Base-by-base conservation (phyloP, 495 filamentous ascomycete species). In the Cryomyces minteri region DNA sequence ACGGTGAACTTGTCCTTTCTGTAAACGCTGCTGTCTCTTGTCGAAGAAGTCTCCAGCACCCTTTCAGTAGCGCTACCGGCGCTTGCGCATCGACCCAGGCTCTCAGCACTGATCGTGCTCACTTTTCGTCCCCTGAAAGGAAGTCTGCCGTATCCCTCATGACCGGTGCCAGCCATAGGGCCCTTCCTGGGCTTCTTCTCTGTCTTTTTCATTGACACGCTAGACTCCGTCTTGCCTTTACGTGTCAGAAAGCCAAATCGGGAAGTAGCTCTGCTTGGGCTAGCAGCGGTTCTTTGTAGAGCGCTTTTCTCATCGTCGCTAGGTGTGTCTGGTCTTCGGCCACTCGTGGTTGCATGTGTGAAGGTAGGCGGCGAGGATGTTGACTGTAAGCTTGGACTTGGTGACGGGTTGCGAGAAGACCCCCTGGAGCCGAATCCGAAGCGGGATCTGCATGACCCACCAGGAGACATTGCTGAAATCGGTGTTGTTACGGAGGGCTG, bases 71-170 rank as follows among this genome's bases (percentile, higher is more conserved):
- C 59, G 47, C 69, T 75, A 46, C 64, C 62, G 11, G 71, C 70
- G 51, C 77, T 81, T 12, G 69, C 70, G 32, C 73, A 77, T 30
- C 75, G 64, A 39, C 65, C 64, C 30, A 60, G 64, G 41, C 64
- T 70, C n/a, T 57, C 57, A 43, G 55, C 59, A 31, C 57, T 63
- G n/a, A 64, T 62, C 29, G 66, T 56, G 48, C 69, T 74, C 38
- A 65, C 73, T 51, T 78, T 82, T 34, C 77, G 70, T 32, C 78
- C 72, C 41, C 73, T 68, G 7, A 66, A 53, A 4, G 63, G 72
- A 68, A 74, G 92, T 56, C 74, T 80, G 6, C 87, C 85, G 58
- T 96, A 96, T 39, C 88, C 90, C 65, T 96, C 90, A 60, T 96
- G 86, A 2, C 90, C 90, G 32, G 92, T 99, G 32, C 90, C 92